Evolutionary conservation across 768 basidiomycete genomes (phyloP), one percentile per base, ranked within the genome.

Genomic region (Jaapia argillacea): DNA sequence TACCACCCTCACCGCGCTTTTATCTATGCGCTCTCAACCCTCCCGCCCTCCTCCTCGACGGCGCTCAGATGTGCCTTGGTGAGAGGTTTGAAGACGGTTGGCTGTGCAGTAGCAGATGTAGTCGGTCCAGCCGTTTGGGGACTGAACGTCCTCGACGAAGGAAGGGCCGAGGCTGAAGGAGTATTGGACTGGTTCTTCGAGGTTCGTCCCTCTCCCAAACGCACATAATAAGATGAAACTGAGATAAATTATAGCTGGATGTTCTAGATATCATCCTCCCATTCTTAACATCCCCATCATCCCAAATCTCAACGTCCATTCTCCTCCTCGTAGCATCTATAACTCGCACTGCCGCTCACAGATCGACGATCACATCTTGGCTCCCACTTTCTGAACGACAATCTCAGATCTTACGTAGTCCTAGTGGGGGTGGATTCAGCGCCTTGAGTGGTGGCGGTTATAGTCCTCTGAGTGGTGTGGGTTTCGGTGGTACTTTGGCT

Each of bases 31-130:
- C 13, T 14, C 24, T 14, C 18, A 24, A 3, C 42, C 24, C 13
- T 40, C 26, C 16, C n/a, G 23, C 25, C 14, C 18, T 16, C 20
- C n/a, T 44, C 13, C 36, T 28, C 27, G 26, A 14, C 10, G 25
- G 24, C 14, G 1, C 36, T 7, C 18, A 33, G 26, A 10, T 25
- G 6, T 13, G 14, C 36, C 21, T 21, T 36, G 2, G 74, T 74
- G 46, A 69, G 85, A 1, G 81, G 85, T 12, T 21, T 10, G 10
- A 22, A 21, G 20, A 21, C 7, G 37, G 12, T 22, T 10, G 37
- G 37, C 10, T 33, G 10, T 10, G 10, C 28, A 10, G 16, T 33
- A 10, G 28, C 28, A 16, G 28, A 33, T 33, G 28, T 33, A 33
- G 28, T 33, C 10, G 28, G 28, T 16, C 28, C 28, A 10, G 10